Evolutionary conservation across 139 green algal genomes (phyloP).

Genomic region (Chlorella sp.): DNA sequence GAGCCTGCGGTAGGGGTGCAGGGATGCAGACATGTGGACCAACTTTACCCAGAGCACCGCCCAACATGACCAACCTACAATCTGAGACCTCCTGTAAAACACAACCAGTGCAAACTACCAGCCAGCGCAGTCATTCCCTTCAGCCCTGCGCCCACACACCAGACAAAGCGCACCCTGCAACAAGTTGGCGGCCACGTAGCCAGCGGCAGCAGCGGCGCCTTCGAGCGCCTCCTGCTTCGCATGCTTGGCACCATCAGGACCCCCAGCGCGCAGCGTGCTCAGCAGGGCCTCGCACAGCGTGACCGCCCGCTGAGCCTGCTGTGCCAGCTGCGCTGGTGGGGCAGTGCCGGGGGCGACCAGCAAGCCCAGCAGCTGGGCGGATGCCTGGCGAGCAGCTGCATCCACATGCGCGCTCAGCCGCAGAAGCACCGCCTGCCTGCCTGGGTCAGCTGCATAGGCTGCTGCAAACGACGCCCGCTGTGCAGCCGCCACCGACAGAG

Average conservation of each 20-base stretch:
- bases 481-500: slow-evolving; percentile 49
- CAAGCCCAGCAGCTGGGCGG: slow-evolving; percentile 72
- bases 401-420: slow-evolving; percentile 66
- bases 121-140: too few relatives aligned
- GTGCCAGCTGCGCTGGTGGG: not conserved
- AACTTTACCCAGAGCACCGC: too few relatives aligned
- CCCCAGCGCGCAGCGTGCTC: slow-evolving; percentile 24
- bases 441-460: slow-evolving; percentile 7
- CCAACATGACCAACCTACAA: too few relatives aligned
- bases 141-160: not conserved
- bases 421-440: slow-evolving; percentile 62
- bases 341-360: not conserved
- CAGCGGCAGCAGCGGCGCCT: slow-evolving; percentile 53
- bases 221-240: slow-evolving; percentile 52
- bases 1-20: slow-evolving; percentile 3
- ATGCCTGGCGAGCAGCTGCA: slow-evolving; percentile 47
- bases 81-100: too few relatives aligned
- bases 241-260: slow-evolving; percentile 1
- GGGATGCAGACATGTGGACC: too few relatives aligned
- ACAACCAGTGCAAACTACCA: too few relatives aligned
- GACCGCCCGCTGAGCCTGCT: not conserved
- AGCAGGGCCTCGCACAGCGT: slow-evolving; percentile 48
- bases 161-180: not conserved
- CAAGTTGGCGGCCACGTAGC: slow-evolving; percentile 65
- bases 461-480: slow-evolving; percentile 34